Evolutionary conservation across 129 eudicot species (phyloP).

Genomic region (Escallonia rubra): DNA sequence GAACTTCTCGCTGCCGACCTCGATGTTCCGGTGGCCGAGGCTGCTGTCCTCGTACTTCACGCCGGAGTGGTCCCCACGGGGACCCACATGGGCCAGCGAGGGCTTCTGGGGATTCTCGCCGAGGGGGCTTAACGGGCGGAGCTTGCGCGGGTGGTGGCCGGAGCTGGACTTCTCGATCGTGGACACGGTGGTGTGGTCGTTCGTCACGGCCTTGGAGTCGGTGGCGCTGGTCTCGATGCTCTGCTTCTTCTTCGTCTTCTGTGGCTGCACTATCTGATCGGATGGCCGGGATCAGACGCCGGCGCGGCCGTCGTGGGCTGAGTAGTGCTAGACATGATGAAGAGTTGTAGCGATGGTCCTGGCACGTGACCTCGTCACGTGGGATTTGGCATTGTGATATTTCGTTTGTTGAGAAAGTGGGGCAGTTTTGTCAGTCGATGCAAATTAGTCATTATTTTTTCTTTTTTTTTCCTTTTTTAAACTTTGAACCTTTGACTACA

Average conservation of each 20-base stretch:
- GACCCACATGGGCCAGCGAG: neutral
- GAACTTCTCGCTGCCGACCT: conserved; percentile 25
- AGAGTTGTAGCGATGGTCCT: too few species aligned
- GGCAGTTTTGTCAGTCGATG: too few species aligned
- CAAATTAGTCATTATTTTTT: too few species aligned
- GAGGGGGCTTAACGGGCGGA: conserved; percentile 12
- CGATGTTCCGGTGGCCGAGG: conserved; percentile 42
- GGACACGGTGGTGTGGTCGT: conserved; percentile 42
- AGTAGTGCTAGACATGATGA: too few species aligned
- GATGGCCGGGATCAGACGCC: neutral
- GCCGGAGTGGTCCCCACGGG: conserved; percentile 18
- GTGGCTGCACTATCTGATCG: conserved; percentile 42
- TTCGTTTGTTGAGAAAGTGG: too few species aligned
- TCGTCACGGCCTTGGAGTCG: conserved; percentile 45
- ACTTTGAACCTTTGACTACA: too few species aligned
- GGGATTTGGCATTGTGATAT: too few species aligned
- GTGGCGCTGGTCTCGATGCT: conserved; percentile 55
- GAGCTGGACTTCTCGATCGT: conserved; percentile 20
- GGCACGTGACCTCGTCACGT: too few species aligned
- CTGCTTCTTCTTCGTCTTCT: conserved; percentile 46
- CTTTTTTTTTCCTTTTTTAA: too few species aligned
- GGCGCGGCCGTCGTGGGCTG: neutral
- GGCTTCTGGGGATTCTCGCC: conserved; percentile 5
- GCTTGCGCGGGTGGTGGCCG: conserved; percentile 13
- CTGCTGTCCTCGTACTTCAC: conserved; percentile 20